Evolutionary conservation across 768 basidiomycete species (phyloP).

Genomic region (Lactifluus subvellereus): DNA sequence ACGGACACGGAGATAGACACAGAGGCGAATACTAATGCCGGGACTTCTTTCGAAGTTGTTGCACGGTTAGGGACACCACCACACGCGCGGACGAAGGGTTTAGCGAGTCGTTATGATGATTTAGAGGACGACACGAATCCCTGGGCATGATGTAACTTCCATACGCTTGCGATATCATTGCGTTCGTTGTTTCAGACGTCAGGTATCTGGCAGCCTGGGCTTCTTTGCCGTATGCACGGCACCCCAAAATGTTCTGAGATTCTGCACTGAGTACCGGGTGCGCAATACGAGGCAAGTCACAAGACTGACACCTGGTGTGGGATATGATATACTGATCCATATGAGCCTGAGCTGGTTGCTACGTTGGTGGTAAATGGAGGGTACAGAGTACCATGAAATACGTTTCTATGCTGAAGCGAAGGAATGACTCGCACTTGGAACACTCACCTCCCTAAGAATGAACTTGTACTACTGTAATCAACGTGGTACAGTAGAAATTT

Average conservation of each 20-base stretch:
- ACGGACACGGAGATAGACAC: not conserved
- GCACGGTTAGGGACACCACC: constrained; percentile 36
- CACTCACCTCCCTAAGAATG: not conserved
- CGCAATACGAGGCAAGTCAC: too few species aligned
- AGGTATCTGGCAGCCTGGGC: not conserved
- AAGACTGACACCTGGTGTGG: too few species aligned
- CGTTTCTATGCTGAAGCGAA: not conserved
- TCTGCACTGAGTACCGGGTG: too few species aligned
- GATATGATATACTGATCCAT: too few species aligned
- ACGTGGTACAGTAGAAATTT: too few species aligned
- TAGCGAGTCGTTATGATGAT: constrained; percentile 33
- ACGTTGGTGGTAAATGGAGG: too few species aligned
- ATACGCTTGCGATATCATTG: not conserved
- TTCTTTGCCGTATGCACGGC: too few species aligned
- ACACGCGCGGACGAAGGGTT: constrained; percentile 34
- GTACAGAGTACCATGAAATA: too few species aligned
- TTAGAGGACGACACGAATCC: constrained; percentile 46
- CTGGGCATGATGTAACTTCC: constrained; percentile 40
- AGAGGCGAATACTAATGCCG: not conserved
- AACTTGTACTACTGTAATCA: not conserved
- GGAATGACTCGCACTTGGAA: not conserved
- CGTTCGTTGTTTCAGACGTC: not conserved
- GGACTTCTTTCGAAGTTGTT: constrained; percentile 25
- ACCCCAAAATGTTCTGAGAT: too few species aligned
- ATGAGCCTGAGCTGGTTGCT: too few species aligned